These are phyloP conservation scores for Nicotiana obtusifolia DNA, from an alignment of 257 asterid genomes.

Conservation along the genomic window DNA sequence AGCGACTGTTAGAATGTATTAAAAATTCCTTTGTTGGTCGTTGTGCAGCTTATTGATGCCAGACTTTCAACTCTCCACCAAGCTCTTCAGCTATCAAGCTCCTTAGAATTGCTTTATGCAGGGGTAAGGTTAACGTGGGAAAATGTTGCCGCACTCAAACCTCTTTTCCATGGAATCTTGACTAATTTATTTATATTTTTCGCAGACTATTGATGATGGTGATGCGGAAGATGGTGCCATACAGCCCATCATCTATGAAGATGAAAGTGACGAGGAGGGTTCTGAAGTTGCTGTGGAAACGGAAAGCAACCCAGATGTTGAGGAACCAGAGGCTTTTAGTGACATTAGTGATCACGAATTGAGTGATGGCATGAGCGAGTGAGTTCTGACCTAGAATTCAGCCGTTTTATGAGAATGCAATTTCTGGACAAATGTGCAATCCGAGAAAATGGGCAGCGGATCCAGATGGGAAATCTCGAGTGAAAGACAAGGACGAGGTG, in stretches of 20 bases:
- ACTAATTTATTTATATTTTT: neutral
- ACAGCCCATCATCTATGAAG: slow-evolving; percentile 54
- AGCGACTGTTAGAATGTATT: neutral
- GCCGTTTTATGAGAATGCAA: neutral
- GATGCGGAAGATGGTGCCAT: slow-evolving; percentile 36
- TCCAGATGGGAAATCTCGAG: neutral
- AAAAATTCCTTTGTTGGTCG: neutral
- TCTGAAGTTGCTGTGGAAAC: slow-evolving; percentile 67
- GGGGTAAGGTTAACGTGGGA: slow-evolving; percentile 40
- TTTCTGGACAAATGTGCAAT: neutral
- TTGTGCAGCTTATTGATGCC: slow-evolving; percentile 80
- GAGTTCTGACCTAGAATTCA: neutral
- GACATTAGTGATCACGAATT: slow-evolving; percentile 46
- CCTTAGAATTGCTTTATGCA: slow-evolving; percentile 68
- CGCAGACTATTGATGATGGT: slow-evolving; percentile 55
- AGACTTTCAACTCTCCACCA: slow-evolving; percentile 62
- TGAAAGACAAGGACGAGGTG: neutral
- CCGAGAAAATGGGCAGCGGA: neutral
- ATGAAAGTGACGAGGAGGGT: slow-evolving; percentile 52
- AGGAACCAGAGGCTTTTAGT: slow-evolving; percentile 33
- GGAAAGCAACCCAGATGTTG: slow-evolving; percentile 39
- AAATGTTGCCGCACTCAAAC: neutral
- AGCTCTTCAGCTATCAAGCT: slow-evolving; percentile 59
- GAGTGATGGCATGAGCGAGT: slow-evolving; percentile 42
- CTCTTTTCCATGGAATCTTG: neutral